Percentiles rank a stretch among this genome's conserved stretches.
Evolutionary conservation across 2,329 filamentous ascomycete species (phyloP).

Genomic region (Scedosporium aurantiacum): DNA sequence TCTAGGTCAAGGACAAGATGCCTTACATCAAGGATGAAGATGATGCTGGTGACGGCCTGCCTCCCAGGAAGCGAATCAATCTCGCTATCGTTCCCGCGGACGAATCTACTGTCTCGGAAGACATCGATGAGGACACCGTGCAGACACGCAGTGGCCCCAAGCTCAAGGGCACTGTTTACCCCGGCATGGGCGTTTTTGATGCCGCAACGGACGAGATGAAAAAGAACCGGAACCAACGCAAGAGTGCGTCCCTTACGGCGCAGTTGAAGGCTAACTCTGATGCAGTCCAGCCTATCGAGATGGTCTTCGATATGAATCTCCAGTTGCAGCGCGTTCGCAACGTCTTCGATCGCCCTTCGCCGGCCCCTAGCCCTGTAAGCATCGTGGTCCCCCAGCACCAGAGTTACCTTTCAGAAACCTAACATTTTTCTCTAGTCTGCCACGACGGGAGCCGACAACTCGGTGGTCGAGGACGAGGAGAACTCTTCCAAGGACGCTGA

Average conservation of each 20-base stretch:
- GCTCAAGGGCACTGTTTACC: slow-evolving; percentile 64
- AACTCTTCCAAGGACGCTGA: no score
- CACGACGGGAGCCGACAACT: no score
- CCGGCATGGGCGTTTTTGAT: slow-evolving; percentile 74
- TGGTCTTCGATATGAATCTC: slow-evolving; percentile 47
- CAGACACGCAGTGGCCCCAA: slow-evolving; percentile 8
- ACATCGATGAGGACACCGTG: not conserved
- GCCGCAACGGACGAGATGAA: slow-evolving; percentile 64
- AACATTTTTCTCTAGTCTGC: not conserved
- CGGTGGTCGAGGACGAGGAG: no score
- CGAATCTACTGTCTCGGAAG: not conserved
- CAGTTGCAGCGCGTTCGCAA: slow-evolving; percentile 40
- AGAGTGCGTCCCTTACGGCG: slow-evolving; percentile 58
- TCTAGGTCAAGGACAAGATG: not conserved
- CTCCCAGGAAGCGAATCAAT: not conserved
- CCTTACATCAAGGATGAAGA: not conserved
- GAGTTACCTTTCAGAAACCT: no score
- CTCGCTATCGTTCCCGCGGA: no score
- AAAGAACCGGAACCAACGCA: slow-evolving; percentile 67
- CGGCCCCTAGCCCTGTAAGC: slow-evolving; percentile 1
- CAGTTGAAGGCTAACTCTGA: slow-evolving; percentile 55
- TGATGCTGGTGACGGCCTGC: not conserved
- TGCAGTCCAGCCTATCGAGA: slow-evolving; percentile 51
- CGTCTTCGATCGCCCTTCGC: slow-evolving; percentile 49
- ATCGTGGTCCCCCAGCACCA: not conserved